phyloP scores from a whole-genome alignment of 768 basidiomycete species.

The Clathrus columnatus region DNA sequence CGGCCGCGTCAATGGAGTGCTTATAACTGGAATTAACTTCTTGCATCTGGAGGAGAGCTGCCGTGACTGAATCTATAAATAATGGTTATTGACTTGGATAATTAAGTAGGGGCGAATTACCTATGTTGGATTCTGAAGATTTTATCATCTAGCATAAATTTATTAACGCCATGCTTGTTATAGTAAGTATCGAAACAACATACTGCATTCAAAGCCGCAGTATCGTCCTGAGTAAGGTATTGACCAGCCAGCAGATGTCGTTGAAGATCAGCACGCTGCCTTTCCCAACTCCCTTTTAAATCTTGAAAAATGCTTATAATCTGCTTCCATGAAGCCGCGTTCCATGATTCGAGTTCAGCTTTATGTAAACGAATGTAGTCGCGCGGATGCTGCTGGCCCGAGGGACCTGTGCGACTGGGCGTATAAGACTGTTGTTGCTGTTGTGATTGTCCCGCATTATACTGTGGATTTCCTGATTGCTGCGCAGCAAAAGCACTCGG shows the following conservation, averaged over 20 bases:
- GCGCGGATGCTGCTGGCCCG: conserved; percentile 51
- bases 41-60: conserved; percentile 66
- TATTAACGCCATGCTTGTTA: background rate
- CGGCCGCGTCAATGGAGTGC: conserved; percentile 60
- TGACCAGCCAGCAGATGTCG: conserved; percentile 9
- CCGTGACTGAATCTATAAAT: conserved; percentile 50
- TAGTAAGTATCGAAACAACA: conserved; percentile 17
- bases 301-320: conserved; percentile 51
- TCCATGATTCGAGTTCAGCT: conserved; percentile 62
- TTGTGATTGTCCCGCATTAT: conserved; percentile 18
- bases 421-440: conserved; percentile 17
- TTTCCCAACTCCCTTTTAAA: conserved; percentile 63
- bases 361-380: conserved; percentile 61
- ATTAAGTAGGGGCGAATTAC: conserved; percentile 13
- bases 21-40: conserved; percentile 68
- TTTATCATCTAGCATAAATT: conserved; percentile 18
- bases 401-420: background rate
- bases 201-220: conserved; percentile 51
- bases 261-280: conserved; percentile 30
- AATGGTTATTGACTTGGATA: conserved; percentile 29
- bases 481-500: conserved; percentile 5
- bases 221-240: conserved; percentile 29
- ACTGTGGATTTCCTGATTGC: conserved; percentile 17
- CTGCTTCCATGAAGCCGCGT: conserved; percentile 64
- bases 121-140: conserved; percentile 22